Conservation (phyloP, 805 yeast species). For the Vanderwaltozyma tropicalis region DNA sequence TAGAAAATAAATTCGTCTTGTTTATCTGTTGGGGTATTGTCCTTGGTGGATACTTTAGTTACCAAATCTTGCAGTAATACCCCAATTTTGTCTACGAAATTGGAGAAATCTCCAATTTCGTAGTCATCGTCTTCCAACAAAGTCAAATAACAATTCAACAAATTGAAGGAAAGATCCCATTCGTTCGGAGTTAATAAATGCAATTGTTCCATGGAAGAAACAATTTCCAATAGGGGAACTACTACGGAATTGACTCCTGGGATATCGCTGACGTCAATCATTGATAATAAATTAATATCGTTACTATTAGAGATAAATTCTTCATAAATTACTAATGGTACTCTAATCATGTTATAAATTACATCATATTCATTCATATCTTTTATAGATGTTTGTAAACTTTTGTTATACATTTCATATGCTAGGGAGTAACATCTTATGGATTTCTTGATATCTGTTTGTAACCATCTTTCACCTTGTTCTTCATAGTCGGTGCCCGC, state of each 20-base stretch:
- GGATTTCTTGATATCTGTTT: constrained; percentile 25
- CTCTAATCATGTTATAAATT: constrained; percentile 23
- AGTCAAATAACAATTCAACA: constrained; percentile 19
- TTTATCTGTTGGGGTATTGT: too few species aligned
- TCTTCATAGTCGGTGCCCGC: constrained; percentile 26
- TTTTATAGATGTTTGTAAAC: constrained; percentile 8
- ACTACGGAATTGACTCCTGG: too few species aligned
- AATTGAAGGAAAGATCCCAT: constrained; percentile 28
- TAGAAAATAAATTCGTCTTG: too few species aligned
- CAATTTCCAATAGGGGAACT: too few species aligned
- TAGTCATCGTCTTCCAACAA: neutral
- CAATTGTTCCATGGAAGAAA: too few species aligned
- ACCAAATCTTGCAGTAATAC: too few species aligned
- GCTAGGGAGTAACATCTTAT: constrained; percentile 22
- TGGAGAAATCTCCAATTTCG: neutral
- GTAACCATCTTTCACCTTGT: constrained; percentile 29
- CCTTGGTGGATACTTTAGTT: too few species aligned
- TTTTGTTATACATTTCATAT: constrained; percentile 25
- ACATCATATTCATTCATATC: constrained; percentile 22
- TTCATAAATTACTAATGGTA: constrained; percentile 21
- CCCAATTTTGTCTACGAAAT: neutral
- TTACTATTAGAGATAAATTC: constrained; percentile 25
- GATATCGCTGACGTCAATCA: constrained; percentile 19
- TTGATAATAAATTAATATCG: constrained; percentile 22
- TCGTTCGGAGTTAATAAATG: too few species aligned